Evolutionary conservation across 192 early-diverging fungal species (phyloP).

Genomic region (Umbelopsis isabellina): DNA sequence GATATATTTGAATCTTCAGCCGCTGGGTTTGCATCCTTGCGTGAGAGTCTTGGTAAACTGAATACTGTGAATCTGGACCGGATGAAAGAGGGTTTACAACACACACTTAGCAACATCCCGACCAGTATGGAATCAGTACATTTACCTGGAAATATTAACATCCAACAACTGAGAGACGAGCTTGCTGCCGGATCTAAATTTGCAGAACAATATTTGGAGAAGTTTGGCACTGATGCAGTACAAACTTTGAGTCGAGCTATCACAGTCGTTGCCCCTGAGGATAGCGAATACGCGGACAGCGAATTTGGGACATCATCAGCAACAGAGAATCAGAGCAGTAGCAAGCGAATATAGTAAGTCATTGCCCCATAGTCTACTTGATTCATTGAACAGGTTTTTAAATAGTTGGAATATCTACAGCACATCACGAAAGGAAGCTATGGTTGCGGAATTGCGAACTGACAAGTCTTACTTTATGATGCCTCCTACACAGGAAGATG

Average conservation of each 20-base stretch:
- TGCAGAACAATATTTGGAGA: slow-evolving; percentile 57
- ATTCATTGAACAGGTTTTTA: not conserved
- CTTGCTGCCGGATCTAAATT: slow-evolving; percentile 42
- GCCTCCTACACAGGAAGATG: slow-evolving; percentile 44
- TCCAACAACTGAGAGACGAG: slow-evolving; percentile 33
- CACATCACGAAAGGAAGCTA: slow-evolving; percentile 49
- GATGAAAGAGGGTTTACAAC: slow-evolving; percentile 24
- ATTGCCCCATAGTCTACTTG: not conserved
- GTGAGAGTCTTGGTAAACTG: slow-evolving; percentile 27
- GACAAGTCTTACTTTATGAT: slow-evolving; percentile 44
- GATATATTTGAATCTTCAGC: slow-evolving; percentile 4
- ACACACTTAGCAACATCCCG: slow-evolving; percentile 17
- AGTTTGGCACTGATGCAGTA: slow-evolving; percentile 48
- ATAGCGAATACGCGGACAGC: slow-evolving; percentile 21
- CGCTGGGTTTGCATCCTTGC: slow-evolving; percentile 25
- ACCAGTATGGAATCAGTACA: slow-evolving; percentile 23
- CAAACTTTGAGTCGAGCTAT: slow-evolving; percentile 47
- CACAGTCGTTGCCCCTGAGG: slow-evolving; percentile 43
- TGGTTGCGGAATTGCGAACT: slow-evolving; percentile 46
- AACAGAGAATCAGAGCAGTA: slow-evolving; percentile 32
- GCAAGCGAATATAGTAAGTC: slow-evolving; percentile 28
- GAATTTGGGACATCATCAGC: slow-evolving; percentile 23
- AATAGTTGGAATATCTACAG: slow-evolving; percentile 13
- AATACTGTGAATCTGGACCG: slow-evolving; percentile 27
- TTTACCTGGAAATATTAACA: slow-evolving; percentile 39